Conservation (phyloP, 2,329 filamentous ascomycete species). For the Pyrenophora teres region DNA sequence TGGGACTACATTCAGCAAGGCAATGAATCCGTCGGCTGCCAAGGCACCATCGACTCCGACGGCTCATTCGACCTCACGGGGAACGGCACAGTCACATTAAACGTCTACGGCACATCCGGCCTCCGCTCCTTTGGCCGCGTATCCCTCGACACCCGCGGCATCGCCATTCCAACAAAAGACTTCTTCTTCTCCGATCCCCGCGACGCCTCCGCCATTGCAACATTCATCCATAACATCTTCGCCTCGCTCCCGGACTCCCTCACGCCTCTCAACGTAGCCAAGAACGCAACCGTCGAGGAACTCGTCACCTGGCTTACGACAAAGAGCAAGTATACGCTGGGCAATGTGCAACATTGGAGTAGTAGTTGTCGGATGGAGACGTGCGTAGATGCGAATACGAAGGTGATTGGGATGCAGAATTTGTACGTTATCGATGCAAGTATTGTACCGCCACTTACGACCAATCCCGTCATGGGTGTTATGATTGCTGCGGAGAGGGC, state of each 20-base stretch:
- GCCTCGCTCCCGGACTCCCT: conserved; percentile 51
- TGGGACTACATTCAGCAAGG: conserved; percentile 55
- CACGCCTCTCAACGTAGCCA: conserved; percentile 56
- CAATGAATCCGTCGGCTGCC: conserved; percentile 54
- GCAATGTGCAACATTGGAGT: conserved; percentile 60
- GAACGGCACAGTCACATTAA: conserved; percentile 59
- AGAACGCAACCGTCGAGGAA: conserved; percentile 53
- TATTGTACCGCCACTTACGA: conserved; percentile 57
- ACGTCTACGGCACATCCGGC: conserved; percentile 63
- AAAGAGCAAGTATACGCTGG: conserved; percentile 53
- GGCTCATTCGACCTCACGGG: conserved; percentile 50
- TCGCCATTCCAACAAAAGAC: conserved; percentile 43
- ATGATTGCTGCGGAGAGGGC: conserved; percentile 61
- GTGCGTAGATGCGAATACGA: conserved; percentile 56
- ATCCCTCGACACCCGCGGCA: conserved; percentile 51
- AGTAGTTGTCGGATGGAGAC: conserved; percentile 57
- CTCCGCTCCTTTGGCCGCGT: conserved; percentile 57
- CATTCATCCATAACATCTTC: conserved; percentile 59
- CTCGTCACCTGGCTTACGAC: conserved; percentile 59
- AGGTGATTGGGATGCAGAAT: conserved; percentile 56
- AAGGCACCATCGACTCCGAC: conserved; percentile 59
- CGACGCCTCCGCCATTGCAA: conserved; percentile 56
- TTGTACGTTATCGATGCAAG: conserved; percentile 59
- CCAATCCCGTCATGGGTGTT: conserved; percentile 60
- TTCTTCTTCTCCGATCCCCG: conserved; percentile 53